Evolutionary conservation across 163 green algal species (phyloP), one percentile per base, ranked within the genome.

Genomic region (Chlorella variabilis): DNA sequence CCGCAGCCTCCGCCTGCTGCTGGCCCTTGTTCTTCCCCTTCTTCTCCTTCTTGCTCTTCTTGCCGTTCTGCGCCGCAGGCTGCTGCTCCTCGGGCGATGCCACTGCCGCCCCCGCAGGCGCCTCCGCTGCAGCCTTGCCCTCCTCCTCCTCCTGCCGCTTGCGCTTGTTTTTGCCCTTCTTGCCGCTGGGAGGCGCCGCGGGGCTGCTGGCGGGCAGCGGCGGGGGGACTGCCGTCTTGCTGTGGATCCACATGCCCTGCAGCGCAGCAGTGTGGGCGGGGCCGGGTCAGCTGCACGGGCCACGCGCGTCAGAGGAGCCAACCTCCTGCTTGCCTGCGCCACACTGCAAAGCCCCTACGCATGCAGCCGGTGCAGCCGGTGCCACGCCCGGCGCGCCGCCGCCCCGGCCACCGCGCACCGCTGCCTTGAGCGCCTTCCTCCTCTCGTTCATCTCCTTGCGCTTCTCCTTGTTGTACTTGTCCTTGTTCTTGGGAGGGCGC

Each of bases 11-110:
- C 18, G 54, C n/a, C 54, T 21, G 42, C 42, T 34, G 61, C 73
- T 36, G 42, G 75, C 65, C 31, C 71, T 77, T 83, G n/a, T 59
- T 80, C 25, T 56, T 11, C 48, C 82, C 83, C 34, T 73, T 54
- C 62, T 73, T 84, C 41, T 83, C 45, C 66, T 75, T 56, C 61
- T 76, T 70, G 13, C 58, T 59, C 41, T 61, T 54, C 42, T 62
- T 71, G 33, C 38, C 49, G 63, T 33, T 21, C n/a, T 33, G 34
- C 66, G 38, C 66, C 3, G 23, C 66, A 29, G 23, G 38, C 38
- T 54, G 54, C 54, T 63, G 54, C 54, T n/a, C 54, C 20, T n/a
- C 54, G 3, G 59, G 41, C 17, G 67, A 25, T 13, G 31, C 56
- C 25, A 29, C 71, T 56, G 33, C 23, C 20, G 23, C 23, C 54